Base-by-base conservation (phyloP, 108 stramenopile species). In the Phaeodactylum tricornutum region DNA sequence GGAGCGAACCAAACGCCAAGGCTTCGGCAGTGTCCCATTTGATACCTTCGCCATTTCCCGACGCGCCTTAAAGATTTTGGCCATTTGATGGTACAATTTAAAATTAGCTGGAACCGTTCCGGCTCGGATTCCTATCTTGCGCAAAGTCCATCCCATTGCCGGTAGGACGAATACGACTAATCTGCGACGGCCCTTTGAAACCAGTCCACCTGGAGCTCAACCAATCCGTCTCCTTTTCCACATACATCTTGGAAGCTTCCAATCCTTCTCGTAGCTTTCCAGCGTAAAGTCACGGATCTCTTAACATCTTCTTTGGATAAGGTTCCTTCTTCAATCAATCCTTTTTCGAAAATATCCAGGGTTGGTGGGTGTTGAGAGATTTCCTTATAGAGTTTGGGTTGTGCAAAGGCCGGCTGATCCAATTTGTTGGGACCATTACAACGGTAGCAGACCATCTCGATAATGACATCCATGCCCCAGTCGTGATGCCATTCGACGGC, bases 21-120 rank as follows among this genome's bases (percentile, higher is more conserved):
- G 93, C 92, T 66, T 99, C 98, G 14, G 96, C 98, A 31, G 92
- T 89, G 22, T 91, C 98, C 98, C 98, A 99, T 57, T 97, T 95
- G 50, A 99, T 95, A 17, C 86, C 88, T 19, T 67, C 9, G 92
- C 75, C 72, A 85, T 81, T 41, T 87, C 78, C 37, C 63, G 60
- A 35, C 86, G 81, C n/a, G 57, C 71, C 47, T 87, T 55, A 68
- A 96, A 81, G 55, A 94, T 92, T 65, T 90, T 89, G 34, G 68
- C 62, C 85, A 98, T 84, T 59, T 91, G 91, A 25, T 90, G 68
- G 69, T 98, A 94, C 26, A 94, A 71, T 53, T 79, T 84, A 68
- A 98, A 95, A 41, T 67, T 84, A 36, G 79, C 74, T 0, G 96
- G 96, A 11, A 93, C 86, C 39, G 76, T 71, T 54, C 84, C 81